Evolutionary conservation across 1,139 yeast species (phyloP), one percentile per base, ranked within the genome.

Genomic region (Lodderomyces jiufengensis): DNA sequence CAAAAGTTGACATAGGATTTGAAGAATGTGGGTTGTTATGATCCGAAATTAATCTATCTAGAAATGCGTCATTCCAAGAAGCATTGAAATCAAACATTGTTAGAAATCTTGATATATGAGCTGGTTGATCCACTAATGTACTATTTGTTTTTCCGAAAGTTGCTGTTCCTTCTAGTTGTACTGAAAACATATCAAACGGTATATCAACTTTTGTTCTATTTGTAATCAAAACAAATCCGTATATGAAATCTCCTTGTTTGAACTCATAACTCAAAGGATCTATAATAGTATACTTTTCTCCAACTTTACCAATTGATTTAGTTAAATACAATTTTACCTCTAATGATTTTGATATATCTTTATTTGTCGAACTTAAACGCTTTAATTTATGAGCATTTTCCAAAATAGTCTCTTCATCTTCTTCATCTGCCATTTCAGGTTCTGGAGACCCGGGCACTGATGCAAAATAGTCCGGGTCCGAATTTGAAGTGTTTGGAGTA

Each of bases 41-140:
- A 24, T 61, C 68, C 1, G 61, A 48, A 3, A 49, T 43, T 14
- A 57, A 48, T 23, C 65, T 40, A 41, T 64, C 69, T 22, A 63
- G 50, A 35, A 46, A 50, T 0, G 60, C 70, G 39, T 65, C 71
- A 38, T 61, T 63, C 70, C 70, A 66, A 26, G 66, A 61, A 4
- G 71, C 73, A 39, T 57, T 58, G 46, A 64, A 65, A 45, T 66
- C 72, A 43, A 66, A 64, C 71, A 66, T 64, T 34, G 57, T 61
- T 15, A 65, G 49, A 39, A 66, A 63, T 33, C 45, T 33, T 13
- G 32, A 35, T 14, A 44, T 40, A 21, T 40, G 39, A 5, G 38
- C 26, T 2, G 46, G 43, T 16, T 38, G 44, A 29, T 42, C 45
- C 9, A 44, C 45, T 4, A 45, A 28, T n/a, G 36, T 41, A 20